Conservation (phyloP, 345 rosid genomes). For the Euphorbia peplus region DNA sequence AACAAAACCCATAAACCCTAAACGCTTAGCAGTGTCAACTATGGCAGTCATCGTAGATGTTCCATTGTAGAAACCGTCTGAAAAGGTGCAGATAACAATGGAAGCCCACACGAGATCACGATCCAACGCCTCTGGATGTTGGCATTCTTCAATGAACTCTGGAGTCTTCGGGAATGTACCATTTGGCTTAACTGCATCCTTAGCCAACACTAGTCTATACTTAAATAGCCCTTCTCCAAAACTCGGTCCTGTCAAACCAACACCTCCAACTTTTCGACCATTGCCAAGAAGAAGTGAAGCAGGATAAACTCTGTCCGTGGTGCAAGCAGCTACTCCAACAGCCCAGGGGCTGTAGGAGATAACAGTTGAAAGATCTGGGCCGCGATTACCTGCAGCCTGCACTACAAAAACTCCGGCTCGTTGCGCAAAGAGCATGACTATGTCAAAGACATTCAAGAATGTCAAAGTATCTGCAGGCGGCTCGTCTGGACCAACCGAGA, state of each 20-base stretch:
- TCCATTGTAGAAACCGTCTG: slow-evolving; percentile 59
- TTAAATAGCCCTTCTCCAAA: slow-evolving; percentile 41
- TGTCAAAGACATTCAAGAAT: slow-evolving; percentile 56
- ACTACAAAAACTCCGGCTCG: slow-evolving; percentile 78
- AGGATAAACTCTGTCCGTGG: slow-evolving; percentile 60
- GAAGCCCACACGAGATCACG: slow-evolving; percentile 45
- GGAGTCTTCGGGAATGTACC: slow-evolving; percentile 50
- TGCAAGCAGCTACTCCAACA: slow-evolving; percentile 54
- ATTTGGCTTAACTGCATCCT: slow-evolving; percentile 48
- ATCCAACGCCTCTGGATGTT: slow-evolving; percentile 58
- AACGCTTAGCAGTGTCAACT: slow-evolving; percentile 51
- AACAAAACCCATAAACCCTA: slow-evolving; percentile 59
- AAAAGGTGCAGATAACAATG: slow-evolving; percentile 69
- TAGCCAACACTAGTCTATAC: slow-evolving; percentile 60
- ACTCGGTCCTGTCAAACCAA: slow-evolving; percentile 77
- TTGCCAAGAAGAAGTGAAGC: slow-evolving; percentile 59
- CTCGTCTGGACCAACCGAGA: slow-evolving; percentile 70
- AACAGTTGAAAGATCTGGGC: slow-evolving; percentile 58
- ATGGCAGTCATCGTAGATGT: slow-evolving; percentile 58
- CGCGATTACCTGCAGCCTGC: slow-evolving; percentile 81
- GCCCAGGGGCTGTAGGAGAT: slow-evolving; percentile 86
- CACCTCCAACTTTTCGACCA: slow-evolving; percentile 50
- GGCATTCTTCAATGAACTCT: slow-evolving; percentile 65
- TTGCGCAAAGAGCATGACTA: slow-evolving; percentile 53
- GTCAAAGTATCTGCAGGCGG: slow-evolving; percentile 62